Evolutionary conservation across 1,139 yeast species (phyloP).

Genomic region (Nakaseomyces uthaithaninus): DNA sequence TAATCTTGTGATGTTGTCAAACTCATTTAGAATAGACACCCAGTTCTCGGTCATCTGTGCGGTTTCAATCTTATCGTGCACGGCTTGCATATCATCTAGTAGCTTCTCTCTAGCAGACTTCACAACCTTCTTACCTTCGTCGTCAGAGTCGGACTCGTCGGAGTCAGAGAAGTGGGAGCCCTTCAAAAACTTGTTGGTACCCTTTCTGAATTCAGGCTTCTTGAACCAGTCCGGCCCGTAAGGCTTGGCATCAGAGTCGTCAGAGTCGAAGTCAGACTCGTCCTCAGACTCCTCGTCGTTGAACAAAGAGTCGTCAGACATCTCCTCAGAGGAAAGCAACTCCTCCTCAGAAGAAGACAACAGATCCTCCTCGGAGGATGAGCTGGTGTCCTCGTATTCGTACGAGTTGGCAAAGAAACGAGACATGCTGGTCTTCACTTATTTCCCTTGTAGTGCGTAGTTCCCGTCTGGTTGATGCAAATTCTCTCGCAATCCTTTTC

Average conservation of each 20-base stretch:
- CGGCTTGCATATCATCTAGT: constrained; percentile 71
- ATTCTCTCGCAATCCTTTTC: too few species aligned
- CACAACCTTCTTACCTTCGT: constrained; percentile 66
- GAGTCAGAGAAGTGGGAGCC: constrained; percentile 36
- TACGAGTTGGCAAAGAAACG: constrained; percentile 59
- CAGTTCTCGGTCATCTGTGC: constrained; percentile 71
- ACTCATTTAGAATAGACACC: constrained; percentile 66
- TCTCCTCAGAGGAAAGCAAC: constrained; percentile 40
- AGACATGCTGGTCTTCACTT: constrained; percentile 39
- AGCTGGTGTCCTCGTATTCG: constrained; percentile 51
- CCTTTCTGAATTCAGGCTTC: constrained; percentile 35
- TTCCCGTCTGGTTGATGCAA: too few species aligned
- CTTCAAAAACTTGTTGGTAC: constrained; percentile 32
- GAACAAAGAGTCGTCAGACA: constrained; percentile 24
- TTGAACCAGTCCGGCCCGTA: constrained; percentile 36
- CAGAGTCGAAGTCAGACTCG: constrained; percentile 42
- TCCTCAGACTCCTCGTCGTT: constrained; percentile 32
- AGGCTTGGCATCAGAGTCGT: constrained; percentile 36
- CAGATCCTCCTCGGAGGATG: constrained; percentile 71
- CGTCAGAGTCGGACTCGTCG: constrained; percentile 44
- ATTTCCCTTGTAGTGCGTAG: not conserved
- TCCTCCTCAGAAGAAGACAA: constrained; percentile 66
- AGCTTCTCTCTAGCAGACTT: constrained; percentile 91
- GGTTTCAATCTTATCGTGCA: constrained; percentile 61
- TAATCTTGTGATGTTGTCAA: constrained; percentile 66